Base-by-base conservation (phyloP, 1,284 basidiomycete species). In the Trichosporon sp. region DNA sequence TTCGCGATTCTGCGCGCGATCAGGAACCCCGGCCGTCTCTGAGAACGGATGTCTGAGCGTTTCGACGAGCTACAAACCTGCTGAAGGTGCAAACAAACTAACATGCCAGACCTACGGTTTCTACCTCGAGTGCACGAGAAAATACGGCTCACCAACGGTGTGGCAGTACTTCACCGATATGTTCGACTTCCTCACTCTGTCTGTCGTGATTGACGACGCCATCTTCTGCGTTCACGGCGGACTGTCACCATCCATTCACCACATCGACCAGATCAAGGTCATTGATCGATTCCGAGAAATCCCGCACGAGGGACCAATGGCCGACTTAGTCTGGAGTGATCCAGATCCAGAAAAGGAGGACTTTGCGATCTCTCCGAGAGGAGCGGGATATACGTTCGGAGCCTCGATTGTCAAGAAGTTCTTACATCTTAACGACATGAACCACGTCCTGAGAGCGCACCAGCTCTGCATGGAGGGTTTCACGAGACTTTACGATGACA, bases 91-190 rank as follows among this genome's bases (percentile, higher is more conserved):
- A 19, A 2, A n/a, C 9, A 13, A n/a, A 56, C 67, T 67, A 58
- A 70, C 46, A 23, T 14, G 27, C 0, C 80, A 99, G 93, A 96
- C 94, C 19, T 99, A 99, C 77, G 96, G 96, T 14, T 99, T 99
- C 83, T 99, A 99, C 81, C 91, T 93, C 33, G 96, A 99, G 84
- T 99, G 96, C 76, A 88, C 94, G 46, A 87, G 95, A 58, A 99
- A 99, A 82, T 99, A 99, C 76, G 95, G 95, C 64, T 89, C 90
- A 3, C 88, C 94, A 27, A 90, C 92, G 72, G 95, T 98, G 40
- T 99, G 96, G 96, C 95, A 92, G 37, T 98, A 98, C 80, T 99
- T 99, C 76, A 99, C 96, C 66, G 96, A 99, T 83, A 98, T 99
- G 96, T 99, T 99, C 81, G 96, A 99, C 84, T 99, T 95, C 81